Percentiles rank a stretch among this genome's conserved stretches.
Conservation (phyloP, 495 filamentous ascomycete species). For the Xylaria cubensis region DNA sequence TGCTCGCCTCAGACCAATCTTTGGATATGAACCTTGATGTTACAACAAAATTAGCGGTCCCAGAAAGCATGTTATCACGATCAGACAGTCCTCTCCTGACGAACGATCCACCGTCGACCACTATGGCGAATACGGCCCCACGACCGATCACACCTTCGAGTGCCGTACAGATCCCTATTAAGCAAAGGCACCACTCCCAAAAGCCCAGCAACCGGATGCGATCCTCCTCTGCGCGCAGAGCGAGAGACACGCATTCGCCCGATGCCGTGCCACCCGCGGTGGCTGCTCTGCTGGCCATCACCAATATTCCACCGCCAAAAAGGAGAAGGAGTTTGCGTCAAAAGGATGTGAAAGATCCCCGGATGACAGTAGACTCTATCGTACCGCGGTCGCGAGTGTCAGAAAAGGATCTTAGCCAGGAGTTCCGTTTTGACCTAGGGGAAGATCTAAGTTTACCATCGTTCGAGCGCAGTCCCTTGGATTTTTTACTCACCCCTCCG, state of each 20-base stretch:
- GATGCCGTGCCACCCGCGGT: slow-evolving; percentile 63
- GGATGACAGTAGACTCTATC: slow-evolving; percentile 56
- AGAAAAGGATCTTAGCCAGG: slow-evolving; percentile 56
- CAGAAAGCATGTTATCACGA: slow-evolving; percentile 33
- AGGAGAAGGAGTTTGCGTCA: slow-evolving; percentile 32
- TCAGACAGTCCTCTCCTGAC: slow-evolving; percentile 32
- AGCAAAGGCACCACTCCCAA: slow-evolving; percentile 38
- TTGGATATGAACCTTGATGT: slow-evolving; percentile 22
- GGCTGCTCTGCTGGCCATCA: slow-evolving; percentile 65
- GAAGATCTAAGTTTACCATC: slow-evolving; percentile 37
- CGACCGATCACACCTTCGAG: slow-evolving; percentile 49
- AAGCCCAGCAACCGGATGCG: slow-evolving; percentile 38
- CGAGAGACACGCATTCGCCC: slow-evolving; percentile 51
- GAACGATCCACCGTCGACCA: slow-evolving; percentile 38
- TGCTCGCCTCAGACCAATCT: slow-evolving; percentile 8
- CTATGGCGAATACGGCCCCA: slow-evolving; percentile 35
- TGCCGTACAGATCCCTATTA: slow-evolving; percentile 55
- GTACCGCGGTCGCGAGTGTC: slow-evolving; percentile 55
- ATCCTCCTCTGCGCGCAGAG: slow-evolving; percentile 36
- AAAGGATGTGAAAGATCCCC: slow-evolving; percentile 32
- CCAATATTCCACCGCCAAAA: slow-evolving; percentile 61
- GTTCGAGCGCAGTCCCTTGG: slow-evolving; percentile 52
- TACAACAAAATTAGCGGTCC: slow-evolving; percentile 28
- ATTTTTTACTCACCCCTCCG: slow-evolving; percentile 60
- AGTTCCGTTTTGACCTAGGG: slow-evolving; percentile 46